These are phyloP conservation scores for Deinandra increscens DNA, from an alignment of 129 eudicot genomes.

Conservation along the genomic window DNA sequence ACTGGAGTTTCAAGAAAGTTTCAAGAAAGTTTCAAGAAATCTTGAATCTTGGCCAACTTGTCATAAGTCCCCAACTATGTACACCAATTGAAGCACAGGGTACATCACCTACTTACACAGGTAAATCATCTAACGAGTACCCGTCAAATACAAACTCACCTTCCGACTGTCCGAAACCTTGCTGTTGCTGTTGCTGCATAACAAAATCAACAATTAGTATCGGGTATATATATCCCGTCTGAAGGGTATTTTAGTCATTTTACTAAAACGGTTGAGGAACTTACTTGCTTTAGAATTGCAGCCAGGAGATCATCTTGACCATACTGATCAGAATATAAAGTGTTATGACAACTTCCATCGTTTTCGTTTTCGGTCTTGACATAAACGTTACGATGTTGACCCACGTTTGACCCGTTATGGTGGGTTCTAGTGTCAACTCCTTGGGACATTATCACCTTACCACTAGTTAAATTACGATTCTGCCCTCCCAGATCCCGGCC, in stretches of 20 bases:
- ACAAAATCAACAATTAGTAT: conserved; percentile 15
- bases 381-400: conserved; percentile 42
- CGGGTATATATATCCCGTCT: too few relatives aligned
- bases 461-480: conserved; percentile 28
- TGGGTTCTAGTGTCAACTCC: conserved; percentile 40
- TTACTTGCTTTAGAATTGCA: conserved; percentile 77
- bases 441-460: conserved; percentile 38
- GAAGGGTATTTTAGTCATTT: conserved; percentile 6
- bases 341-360: conserved; percentile 45
- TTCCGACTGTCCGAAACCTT: conserved; percentile 56
- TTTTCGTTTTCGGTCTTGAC: conserved; percentile 52
- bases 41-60: conserved; percentile 15
- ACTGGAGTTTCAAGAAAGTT: conserved; percentile 25
- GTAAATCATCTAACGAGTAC: conserved; percentile 74
- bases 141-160: conserved; percentile 68
- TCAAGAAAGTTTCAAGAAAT: conserved; percentile 25
- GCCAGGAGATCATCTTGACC: conserved; percentile 88
- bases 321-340: conserved; percentile 41
- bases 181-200: conserved; percentile 37
- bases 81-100: conserved; percentile 35
- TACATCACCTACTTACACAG: conserved; percentile 35
- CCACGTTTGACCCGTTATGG: conserved; percentile 33
- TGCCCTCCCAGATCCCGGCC: conserved; percentile 39
- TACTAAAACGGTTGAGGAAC: neutral
- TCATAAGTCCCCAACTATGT: conserved; percentile 31